Evolutionary conservation across 805 yeast species (phyloP), one percentile per base, ranked within the genome.

Genomic region (Candida arabinofermentans): DNA sequence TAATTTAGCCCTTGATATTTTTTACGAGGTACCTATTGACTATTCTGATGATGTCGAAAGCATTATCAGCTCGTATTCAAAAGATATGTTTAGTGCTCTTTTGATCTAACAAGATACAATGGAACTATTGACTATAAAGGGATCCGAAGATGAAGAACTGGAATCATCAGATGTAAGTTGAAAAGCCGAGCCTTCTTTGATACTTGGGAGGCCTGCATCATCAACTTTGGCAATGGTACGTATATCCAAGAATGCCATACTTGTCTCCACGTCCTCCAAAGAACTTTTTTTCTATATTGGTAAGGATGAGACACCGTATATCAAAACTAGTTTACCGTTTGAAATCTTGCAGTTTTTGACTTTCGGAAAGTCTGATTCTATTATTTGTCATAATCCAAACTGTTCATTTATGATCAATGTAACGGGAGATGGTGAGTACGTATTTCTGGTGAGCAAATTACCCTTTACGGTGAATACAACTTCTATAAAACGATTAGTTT

Each of bases 391-490:
- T 16, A 33, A 33, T 21, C 35, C 35, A 5, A 21, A 19, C n/a
- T 33, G 24, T 21, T 33, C 35, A 10, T 21, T 33, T 13, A 6
- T 33, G n/a, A 33, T 33, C 3, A 21, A 21, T 6, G 5, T 33
- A 4, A n/a, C 21, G n/a, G 4, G 5, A 63, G 12, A 47, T 54
- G 3, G 48, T 21, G 24, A 58, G 2, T 21, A 10, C 2, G 22
- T 16, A 5, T n/a, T 33, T 33, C 5, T 16, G n/a, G 16, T n/a
- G 4, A 13, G 13, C 12, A 2, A 14, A 4, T 22, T 33, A 21
- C 10, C 17, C 5, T 33, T 22, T 33, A 33, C 24, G 13, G 12
- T n/a, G 7, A n/a, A 33, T 21, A 21, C 35, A 13, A 2, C 13
- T 9, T 21, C 14, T 4, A 4, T 33, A 8, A 13, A 8, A 9